Conservation (phyloP, 768 basidiomycete genomes). For the Russula emetica region DNA sequence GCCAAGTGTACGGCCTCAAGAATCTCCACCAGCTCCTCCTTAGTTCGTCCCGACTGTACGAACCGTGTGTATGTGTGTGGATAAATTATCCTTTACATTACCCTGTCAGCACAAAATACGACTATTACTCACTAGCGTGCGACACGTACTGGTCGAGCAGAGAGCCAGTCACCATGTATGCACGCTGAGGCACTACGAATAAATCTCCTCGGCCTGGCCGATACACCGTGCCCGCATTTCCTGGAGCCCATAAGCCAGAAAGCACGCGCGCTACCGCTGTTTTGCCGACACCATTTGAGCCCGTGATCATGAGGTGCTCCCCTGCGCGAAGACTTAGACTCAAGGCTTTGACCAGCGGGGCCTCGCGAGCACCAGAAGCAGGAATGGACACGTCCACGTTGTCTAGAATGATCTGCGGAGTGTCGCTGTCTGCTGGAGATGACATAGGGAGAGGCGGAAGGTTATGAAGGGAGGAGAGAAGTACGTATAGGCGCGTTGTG, state of each 20-base stretch:
- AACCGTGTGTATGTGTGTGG: constrained; percentile 81
- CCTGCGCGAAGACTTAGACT: constrained; percentile 59
- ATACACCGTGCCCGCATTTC: constrained; percentile 34
- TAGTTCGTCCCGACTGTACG: constrained; percentile 52
- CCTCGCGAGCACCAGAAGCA: constrained; percentile 19
- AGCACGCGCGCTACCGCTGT: constrained; percentile 84
- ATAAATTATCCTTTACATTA: constrained; percentile 62
- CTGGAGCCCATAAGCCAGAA: constrained; percentile 81
- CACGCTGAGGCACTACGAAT: constrained; percentile 88
- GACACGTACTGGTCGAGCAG: constrained; percentile 71
- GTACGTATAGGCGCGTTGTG: constrained; percentile 83
- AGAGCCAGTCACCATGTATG: constrained; percentile 87
- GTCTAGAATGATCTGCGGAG: constrained; percentile 53
- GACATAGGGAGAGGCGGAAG: constrained; percentile 50
- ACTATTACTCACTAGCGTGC: neutral
- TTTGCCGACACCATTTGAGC: constrained; percentile 90
- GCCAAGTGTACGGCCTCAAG: constrained; percentile 77
- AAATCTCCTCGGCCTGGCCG: constrained; percentile 39
- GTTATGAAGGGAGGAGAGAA: constrained; percentile 80
- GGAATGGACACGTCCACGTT: constrained; percentile 70
- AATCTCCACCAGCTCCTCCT: constrained; percentile 69
- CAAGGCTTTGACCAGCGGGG: constrained; percentile 61
- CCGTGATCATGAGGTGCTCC: constrained; percentile 91
- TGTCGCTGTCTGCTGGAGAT: constrained; percentile 33
- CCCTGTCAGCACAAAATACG: neutral